Evolutionary conservation across 1,284 basidiomycete genomes (phyloP), one percentile per base, ranked within the genome.

Genomic region (Cryptococcus sp.): DNA sequence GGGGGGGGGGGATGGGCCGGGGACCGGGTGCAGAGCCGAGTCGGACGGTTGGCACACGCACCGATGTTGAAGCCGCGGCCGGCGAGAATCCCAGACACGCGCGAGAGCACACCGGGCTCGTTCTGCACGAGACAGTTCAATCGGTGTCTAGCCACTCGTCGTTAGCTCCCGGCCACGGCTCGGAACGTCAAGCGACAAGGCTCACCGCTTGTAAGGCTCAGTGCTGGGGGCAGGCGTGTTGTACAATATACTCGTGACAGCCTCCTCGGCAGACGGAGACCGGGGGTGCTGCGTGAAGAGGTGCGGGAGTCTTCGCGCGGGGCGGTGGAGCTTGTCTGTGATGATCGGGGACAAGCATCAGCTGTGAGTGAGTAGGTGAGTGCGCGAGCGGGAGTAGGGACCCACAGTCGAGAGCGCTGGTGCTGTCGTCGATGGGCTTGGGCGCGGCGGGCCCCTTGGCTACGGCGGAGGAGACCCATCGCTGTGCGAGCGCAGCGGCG

Each of bases 111-210:
- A 76, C 96, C 96, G 2, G 96, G 96, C 79, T 99, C 96, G 76
- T 99, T 98, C 79, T 99, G 96, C 7, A 99, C 96, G 60, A 99
- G 85, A 78, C 94, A 98, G 80, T 98, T 98, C 64, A 99, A 83
- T 58, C 95, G 86, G 75, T 98, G 96, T 75, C 93, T 89, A 72
- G 48, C 35, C 18, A 21, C 46, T 49, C 36, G 38, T 28, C 37
- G 39, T 20, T n/a, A n/a, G n/a, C n/a, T n/a, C n/a, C n/a, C n/a
- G n/a, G n/a, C n/a, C n/a, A n/a, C n/a, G n/a, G n/a, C n/a, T n/a
- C n/a, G n/a, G n/a, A n/a, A n/a, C n/a, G n/a, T n/a, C n/a, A n/a
- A 20, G 35, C 8, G 33, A 33, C 46, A 0, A 12, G 20, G 80
- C 83, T 60, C 63, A 92, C 89, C 91, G 90, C 84, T 96, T 97